Evolutionary conservation across 106 monocot genomes (phyloP).

Genomic region (Ottelia alismoides): DNA sequence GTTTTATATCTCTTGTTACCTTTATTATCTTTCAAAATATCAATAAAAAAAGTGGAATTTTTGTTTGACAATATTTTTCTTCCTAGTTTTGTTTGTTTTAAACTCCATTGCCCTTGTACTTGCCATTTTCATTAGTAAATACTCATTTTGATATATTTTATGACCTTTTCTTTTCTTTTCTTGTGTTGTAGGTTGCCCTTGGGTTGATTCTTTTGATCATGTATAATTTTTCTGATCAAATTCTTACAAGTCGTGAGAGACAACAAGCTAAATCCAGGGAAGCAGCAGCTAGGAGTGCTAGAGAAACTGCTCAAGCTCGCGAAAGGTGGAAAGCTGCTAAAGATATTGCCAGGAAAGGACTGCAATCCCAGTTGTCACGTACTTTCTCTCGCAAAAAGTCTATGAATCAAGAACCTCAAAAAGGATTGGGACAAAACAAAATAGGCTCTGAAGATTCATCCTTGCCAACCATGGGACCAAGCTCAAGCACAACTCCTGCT

Average conservation of each 20-base stretch:
- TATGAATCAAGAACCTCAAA: constrained; percentile 10
- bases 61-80: too few species aligned
- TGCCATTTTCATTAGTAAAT: too few species aligned
- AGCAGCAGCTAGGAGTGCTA: constrained; percentile 71
- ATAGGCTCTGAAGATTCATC: constrained; percentile 10
- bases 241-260: constrained; percentile 58
- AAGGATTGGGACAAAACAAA: neutral
- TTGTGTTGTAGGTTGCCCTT: constrained; percentile 41
- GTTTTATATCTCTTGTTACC: too few species aligned
- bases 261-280: constrained; percentile 84
- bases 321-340: constrained; percentile 82
- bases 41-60: too few species aligned
- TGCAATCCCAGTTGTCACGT: constrained; percentile 49
- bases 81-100: neutral
- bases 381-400: constrained; percentile 63
- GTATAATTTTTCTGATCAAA: constrained; percentile 76
- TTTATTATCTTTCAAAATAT: too few species aligned
- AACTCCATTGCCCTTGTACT: too few species aligned
- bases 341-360: constrained; percentile 68
- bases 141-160: too few species aligned
- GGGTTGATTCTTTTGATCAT: constrained; percentile 62
- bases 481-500: constrained; percentile 5
- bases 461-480: too few species aligned
- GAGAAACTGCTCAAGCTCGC: constrained; percentile 73
- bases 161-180: too few species aligned